These are phyloP conservation scores for Schrenkiella parvula DNA, from an alignment of 345 rosid genomes.

Conservation along the genomic window DNA sequence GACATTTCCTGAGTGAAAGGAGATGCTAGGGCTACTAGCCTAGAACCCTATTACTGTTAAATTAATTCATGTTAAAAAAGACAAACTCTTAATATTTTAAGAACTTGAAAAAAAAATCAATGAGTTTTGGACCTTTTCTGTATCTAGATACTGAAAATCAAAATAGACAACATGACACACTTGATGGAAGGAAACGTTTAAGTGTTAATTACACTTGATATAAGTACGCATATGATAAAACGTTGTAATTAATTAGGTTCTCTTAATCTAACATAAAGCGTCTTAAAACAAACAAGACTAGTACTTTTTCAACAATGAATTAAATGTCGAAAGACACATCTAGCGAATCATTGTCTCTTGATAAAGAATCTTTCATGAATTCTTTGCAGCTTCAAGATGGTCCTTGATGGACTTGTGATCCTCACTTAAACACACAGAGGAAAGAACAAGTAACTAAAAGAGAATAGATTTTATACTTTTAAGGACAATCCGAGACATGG, in stretches of 20 bases:
- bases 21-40: constrained; percentile 46
- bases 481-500: constrained; percentile 32
- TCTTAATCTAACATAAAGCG: background rate
- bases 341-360: constrained; percentile 39
- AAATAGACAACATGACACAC: background rate
- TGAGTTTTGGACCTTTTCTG: constrained; percentile 11
- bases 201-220: background rate
- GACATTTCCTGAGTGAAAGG: constrained; percentile 43
- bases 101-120: constrained; percentile 4
- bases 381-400: constrained; percentile 30
- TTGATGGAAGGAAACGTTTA: background rate
- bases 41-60: constrained; percentile 35
- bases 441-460: constrained; percentile 34
- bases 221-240: background rate
- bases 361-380: constrained; percentile 37
- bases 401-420: constrained; percentile 37
- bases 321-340: constrained; percentile 36
- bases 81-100: constrained; percentile 15
- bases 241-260: background rate
- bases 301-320: constrained; percentile 28
- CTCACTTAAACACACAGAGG: constrained; percentile 36
- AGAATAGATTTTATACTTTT: constrained; percentile 32
- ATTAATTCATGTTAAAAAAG: constrained; percentile 33
- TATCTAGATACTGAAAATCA: background rate
- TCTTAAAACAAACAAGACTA: constrained; percentile 19